Evolutionary conservation across 208 protist species (phyloP).

Genomic region (Endotrypanum monterogeii): DNA sequence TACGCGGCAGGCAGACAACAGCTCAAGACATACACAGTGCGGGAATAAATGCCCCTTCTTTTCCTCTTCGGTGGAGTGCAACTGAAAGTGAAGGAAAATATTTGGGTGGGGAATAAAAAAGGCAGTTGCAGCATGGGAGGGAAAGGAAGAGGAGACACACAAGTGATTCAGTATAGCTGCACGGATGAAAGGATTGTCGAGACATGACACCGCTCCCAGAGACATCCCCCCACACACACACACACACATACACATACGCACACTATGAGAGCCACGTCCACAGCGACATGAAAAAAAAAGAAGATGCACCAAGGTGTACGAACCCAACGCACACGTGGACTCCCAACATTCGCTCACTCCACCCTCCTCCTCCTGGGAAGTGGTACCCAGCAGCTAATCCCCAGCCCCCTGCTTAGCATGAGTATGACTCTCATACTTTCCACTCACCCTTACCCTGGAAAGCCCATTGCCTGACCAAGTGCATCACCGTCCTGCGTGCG

Average conservation of each 20-base stretch:
- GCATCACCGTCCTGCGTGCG: neutral
- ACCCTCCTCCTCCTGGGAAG: neutral
- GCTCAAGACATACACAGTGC: neutral
- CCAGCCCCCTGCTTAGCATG: neutral
- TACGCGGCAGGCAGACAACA: neutral
- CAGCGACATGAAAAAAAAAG: neutral
- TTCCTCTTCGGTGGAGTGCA: no score
- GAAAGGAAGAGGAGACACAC: neutral
- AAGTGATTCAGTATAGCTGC: no score
- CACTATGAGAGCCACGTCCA: neutral
- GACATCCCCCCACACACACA: no score
- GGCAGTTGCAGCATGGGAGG: neutral
- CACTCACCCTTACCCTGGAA: neutral
- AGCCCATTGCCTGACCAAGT: neutral
- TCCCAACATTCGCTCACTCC: neutral
- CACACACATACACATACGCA: no score
- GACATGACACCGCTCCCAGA: neutral
- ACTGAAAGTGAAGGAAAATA: no score
- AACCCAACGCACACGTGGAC: neutral
- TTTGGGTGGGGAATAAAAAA: neutral
- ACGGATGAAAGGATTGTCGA: neutral
- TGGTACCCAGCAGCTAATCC: neutral
- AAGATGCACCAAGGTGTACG: neutral
- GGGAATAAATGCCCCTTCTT: no score
- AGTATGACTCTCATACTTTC: neutral